Base-by-base conservation (phyloP, 768 basidiomycete species). In the Macrolepiota fuliginosa region DNA sequence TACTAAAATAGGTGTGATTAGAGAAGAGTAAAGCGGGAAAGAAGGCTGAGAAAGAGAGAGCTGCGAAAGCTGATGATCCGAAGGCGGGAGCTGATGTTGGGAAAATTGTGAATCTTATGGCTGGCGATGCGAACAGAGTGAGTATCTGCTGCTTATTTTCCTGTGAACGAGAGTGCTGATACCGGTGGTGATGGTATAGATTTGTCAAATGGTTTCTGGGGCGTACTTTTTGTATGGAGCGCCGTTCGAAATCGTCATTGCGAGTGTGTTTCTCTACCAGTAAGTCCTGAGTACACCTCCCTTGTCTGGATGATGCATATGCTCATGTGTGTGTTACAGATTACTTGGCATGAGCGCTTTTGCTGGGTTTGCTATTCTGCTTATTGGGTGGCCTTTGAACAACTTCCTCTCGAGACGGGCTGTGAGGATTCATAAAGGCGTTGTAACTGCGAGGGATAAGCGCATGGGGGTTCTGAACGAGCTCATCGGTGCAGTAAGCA, bases 81-180 rank as follows among this genome's bases (percentile, higher is more conserved):
- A 88, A 85, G 65, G 83, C 88, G 0, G 90, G 91, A 17, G 94
- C 94, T 6, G 91, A 94, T 69, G 80, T 90, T 12, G 94, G 94
- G 12, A 94, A 95, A 71, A 92, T 96, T 54, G 91, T 95, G 57
- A 92, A 93, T 65, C 74, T 95, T 40, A 96, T 96, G 92, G 86
- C 90, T n/a, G 86, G 84, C 5, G 91, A 93, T 69, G 86, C 88
- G 2, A 88, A 87, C 67, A 75, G 80, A 53, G 79, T 83, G 50
- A 47, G 27, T 49, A 54, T 45, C 40, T 45, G 25, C 15, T n/a
- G n/a, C n/a, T n/a, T n/a, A n/a, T n/a, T n/a, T n/a, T n/a, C n/a
- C n/a, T n/a, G n/a, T n/a, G n/a, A 25, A 25, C 19, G 6, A 32
- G 17, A 15, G 40, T n/a, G n/a, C n/a, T n/a, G n/a, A 49, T 47